Evolutionary conservation across 2,329 filamentous ascomycete genomes (phyloP), one percentile per base, ranked within the genome.

Genomic region (Hymenoscyphus linearis): DNA sequence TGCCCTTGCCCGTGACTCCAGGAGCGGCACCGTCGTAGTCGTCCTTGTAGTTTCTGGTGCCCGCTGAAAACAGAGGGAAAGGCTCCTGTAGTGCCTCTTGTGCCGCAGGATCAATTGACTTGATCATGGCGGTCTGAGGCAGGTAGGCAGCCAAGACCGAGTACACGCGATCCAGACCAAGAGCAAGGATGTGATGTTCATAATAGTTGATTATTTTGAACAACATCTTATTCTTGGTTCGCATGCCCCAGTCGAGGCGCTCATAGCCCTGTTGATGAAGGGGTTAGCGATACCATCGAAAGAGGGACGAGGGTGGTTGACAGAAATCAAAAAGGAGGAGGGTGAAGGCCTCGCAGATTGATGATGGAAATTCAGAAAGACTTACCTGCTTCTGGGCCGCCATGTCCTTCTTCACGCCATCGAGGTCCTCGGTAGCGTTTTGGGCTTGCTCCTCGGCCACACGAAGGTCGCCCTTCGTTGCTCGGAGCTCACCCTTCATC

Each of bases 351-450:
- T n/a, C n/a, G n/a, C n/a, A n/a, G n/a, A n/a, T n/a, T n/a, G n/a
- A n/a, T n/a, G n/a, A n/a, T n/a, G n/a, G n/a, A n/a, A n/a, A n/a
- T n/a, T n/a, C n/a, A n/a, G n/a, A n/a, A n/a, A 14, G 37, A 35
- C 18, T 44, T 55, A 18, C 50, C 12, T 60, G 13, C 1, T 47
- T 52, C 5, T 53, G 50, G 27, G 13, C 31, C 37, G 44, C 54
- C 22, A 59, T 55, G 27, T 66, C 64, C 9, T 57, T 37, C 13
- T 40, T 37, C 9, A 47, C 14, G 6, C 57, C 50, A 2, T 54
- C 27, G 12, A 56, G 36, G 13, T 60, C 16, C 6, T 47, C 40
- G 13, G 14, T 16, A 13, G 40, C 54, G 1, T 62, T 13, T 35
- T 18, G 52, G n/a, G 26, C 25, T 16, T 27, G 7, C 18, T 47